Evolutionary conservation across 345 rosid genomes (phyloP).

Genomic region (Brassica incana): DNA sequence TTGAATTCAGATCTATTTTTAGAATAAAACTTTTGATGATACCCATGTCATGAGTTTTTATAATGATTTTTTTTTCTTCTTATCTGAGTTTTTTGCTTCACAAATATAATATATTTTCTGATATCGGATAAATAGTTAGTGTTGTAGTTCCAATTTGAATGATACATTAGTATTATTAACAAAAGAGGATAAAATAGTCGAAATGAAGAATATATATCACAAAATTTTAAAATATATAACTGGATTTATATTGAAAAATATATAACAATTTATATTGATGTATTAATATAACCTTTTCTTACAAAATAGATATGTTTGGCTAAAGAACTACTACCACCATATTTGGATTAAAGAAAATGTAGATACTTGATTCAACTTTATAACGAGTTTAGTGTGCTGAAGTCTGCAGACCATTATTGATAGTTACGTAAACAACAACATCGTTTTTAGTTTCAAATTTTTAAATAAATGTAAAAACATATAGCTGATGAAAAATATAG

Average conservation of each 20-base stretch:
- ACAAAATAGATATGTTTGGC: not conserved
- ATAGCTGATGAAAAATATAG: not conserved
- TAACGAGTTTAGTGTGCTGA: not conserved
- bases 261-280: not conserved
- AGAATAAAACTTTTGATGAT: not conserved
- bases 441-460: not conserved
- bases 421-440: not conserved
- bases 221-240: not conserved
- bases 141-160: not conserved
- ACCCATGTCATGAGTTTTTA: not conserved
- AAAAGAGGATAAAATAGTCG: not conserved
- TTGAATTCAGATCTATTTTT: not conserved
- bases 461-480: not conserved
- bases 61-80: not conserved
- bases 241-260: not conserved
- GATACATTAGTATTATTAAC: not conserved
- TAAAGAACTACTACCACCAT: not conserved
- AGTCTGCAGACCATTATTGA: not conserved
- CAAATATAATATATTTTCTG: not conserved
- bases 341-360: not conserved
- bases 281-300: not conserved
- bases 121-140: not conserved
- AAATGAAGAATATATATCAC: not conserved
- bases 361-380: constrained; percentile 6
- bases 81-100: not conserved